Conservation (phyloP, 2,329 filamentous ascomycete species). For the Monilinia laxa region DNA sequence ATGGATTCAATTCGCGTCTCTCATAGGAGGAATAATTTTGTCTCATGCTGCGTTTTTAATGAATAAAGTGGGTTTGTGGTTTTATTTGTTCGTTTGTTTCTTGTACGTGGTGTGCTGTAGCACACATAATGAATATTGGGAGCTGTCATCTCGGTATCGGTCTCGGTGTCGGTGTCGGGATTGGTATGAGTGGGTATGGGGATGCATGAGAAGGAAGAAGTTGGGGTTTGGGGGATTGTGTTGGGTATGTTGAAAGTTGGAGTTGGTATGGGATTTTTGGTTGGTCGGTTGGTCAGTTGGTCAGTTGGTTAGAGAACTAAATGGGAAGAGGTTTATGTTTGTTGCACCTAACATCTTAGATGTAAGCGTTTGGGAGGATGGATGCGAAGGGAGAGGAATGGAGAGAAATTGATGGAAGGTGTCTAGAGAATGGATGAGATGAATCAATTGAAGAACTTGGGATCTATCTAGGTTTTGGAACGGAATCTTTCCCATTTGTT, state of each 20-base stretch:
- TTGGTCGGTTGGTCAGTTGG: background rate
- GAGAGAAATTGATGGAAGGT: no score
- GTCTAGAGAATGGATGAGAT: no score
- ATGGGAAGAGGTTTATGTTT: background rate
- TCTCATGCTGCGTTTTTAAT: background rate
- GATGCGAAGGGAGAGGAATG: no score
- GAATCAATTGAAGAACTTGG: no score
- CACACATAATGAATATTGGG: background rate
- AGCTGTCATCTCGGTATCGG: background rate
- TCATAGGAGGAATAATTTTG: constrained; percentile 7
- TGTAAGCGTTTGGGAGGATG: background rate
- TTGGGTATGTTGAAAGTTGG: background rate
- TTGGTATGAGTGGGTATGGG: background rate
- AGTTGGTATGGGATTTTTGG: background rate
- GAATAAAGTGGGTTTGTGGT: background rate
- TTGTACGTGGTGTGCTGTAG: no score
- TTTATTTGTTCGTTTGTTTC: background rate
- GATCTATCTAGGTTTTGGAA: no score
- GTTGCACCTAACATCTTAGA: background rate
- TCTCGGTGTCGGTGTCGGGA: background rate
- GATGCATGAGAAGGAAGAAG: background rate
- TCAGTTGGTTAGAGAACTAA: background rate
- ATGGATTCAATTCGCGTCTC: background rate
- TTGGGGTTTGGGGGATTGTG: background rate
- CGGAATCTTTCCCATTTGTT: no score